Evolutionary conservation across 164 flowering plant genomes (phyloP).

Genomic region (Vitis cinerea): DNA sequence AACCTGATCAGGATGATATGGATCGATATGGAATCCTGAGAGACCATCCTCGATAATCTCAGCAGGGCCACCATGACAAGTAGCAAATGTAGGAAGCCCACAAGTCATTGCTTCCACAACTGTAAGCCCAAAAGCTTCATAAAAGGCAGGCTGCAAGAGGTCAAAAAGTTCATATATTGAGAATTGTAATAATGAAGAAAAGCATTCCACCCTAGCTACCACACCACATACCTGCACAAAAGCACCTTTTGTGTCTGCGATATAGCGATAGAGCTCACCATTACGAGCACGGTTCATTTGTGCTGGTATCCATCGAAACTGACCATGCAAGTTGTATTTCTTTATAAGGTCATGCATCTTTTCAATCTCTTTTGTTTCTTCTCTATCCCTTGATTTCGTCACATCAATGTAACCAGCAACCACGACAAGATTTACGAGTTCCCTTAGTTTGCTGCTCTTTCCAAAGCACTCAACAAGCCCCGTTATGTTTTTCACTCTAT

Average conservation of each 20-base stretch:
- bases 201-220: too few relatives aligned
- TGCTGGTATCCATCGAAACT: slow-evolving; percentile 31
- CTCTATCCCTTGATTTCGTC: slow-evolving; percentile 59
- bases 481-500: slow-evolving; percentile 83
- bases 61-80: slow-evolving; percentile 33
- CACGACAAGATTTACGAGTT: slow-evolving; percentile 75
- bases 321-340: slow-evolving; percentile 26
- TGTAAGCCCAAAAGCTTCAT: slow-evolving; percentile 36
- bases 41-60: slow-evolving; percentile 30
- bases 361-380: slow-evolving; percentile 14
- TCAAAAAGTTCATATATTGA: too few relatives aligned
- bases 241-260: slow-evolving; percentile 27
- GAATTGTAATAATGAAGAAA: too few relatives aligned
- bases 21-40: slow-evolving; percentile 33
- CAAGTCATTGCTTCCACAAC: slow-evolving; percentile 34
- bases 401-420: slow-evolving; percentile 85
- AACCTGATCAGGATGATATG: slow-evolving; percentile 25
- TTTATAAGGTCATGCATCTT: slow-evolving; percentile 28
- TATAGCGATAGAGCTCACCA: slow-evolving; percentile 30
- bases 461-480: slow-evolving; percentile 86
- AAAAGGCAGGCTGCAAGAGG: slow-evolving; percentile 26
- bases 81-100: slow-evolving; percentile 33
- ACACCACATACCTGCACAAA: slow-evolving; percentile 15
- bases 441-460: slow-evolving; percentile 61
- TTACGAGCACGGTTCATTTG: slow-evolving; percentile 31